phyloP scores from a whole-genome alignment of 129 eudicot species.

The Erigeron canadensis region DNA sequence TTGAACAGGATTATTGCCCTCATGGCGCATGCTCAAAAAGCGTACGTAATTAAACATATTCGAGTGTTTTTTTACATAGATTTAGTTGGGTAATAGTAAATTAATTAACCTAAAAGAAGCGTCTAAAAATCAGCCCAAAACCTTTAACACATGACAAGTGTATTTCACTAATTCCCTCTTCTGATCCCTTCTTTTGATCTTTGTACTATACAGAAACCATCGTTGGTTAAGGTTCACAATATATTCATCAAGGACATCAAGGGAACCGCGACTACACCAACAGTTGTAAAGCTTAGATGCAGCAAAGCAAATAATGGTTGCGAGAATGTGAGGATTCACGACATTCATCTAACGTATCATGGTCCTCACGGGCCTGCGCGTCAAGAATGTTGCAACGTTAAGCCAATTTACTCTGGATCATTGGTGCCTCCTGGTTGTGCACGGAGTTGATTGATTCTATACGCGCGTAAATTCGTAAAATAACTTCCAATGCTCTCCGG shows the following conservation, averaged over 20 bases:
- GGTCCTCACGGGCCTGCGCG: constrained; percentile 41
- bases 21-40: constrained; percentile 30
- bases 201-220: constrained; percentile 38
- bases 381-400: constrained; percentile 48
- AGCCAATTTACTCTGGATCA: constrained; percentile 41
- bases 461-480: background rate
- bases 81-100: too few relatives aligned
- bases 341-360: constrained; percentile 42
- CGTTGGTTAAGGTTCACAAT: constrained; percentile 53
- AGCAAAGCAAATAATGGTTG: constrained; percentile 53
- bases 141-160: too few relatives aligned
- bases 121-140: too few relatives aligned
- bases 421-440: constrained; percentile 38
- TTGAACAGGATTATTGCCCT: constrained; percentile 78
- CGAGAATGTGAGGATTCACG: constrained; percentile 41
- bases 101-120: too few relatives aligned
- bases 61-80: too few relatives aligned
- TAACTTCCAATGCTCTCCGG: constrained; percentile 5
- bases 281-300: constrained; percentile 48
- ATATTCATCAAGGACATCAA: constrained; percentile 43
- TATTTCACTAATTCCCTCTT: too few relatives aligned
- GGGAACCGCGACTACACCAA: constrained; percentile 40
- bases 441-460: background rate
- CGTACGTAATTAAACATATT: constrained; percentile 25
- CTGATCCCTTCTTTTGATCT: too few relatives aligned